phyloP scores from a whole-genome alignment of 2,329 filamentous ascomycete species.

The Fusarium goolgardi region DNA sequence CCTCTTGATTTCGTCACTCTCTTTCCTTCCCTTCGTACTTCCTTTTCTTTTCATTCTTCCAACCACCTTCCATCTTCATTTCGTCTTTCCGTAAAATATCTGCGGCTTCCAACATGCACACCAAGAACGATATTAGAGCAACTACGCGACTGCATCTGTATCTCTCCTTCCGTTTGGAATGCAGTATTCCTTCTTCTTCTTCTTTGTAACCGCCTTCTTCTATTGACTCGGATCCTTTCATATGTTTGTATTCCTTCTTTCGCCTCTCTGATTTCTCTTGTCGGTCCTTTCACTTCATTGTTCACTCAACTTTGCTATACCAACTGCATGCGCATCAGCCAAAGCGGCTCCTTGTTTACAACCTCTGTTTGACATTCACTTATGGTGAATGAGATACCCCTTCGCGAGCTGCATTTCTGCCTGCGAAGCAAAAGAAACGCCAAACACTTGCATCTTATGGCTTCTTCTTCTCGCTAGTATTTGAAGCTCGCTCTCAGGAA shows the following conservation, averaged over 20 bases:
- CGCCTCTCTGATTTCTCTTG: neutral
- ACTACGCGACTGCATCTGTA: slow-evolving; percentile 27
- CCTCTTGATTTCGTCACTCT: slow-evolving; percentile 8
- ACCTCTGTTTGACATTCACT: slow-evolving; percentile 17
- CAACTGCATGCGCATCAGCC: slow-evolving; percentile 5
- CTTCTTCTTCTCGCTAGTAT: slow-evolving; percentile 6
- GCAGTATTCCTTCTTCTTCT: slow-evolving; percentile 1
- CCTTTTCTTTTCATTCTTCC: neutral
- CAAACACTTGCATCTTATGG: slow-evolving; percentile 5
- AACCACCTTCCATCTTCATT: slow-evolving; percentile 3
- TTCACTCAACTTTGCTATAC: slow-evolving; percentile 19
- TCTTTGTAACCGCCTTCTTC: slow-evolving; percentile 11
- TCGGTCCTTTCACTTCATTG: slow-evolving; percentile 2
- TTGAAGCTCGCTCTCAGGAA: slow-evolving; percentile 8
- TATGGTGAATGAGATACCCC: slow-evolving; percentile 16
- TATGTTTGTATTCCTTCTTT: slow-evolving; percentile 11
- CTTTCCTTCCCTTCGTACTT: neutral
- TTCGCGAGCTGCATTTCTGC: neutral
- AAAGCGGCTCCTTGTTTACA: slow-evolving; percentile 27
- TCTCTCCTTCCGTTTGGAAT: slow-evolving; percentile 22
- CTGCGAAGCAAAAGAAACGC: slow-evolving; percentile 14
- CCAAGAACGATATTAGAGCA: slow-evolving; percentile 28
- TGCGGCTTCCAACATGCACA: slow-evolving; percentile 36
- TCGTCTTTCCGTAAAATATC: slow-evolving; percentile 17
- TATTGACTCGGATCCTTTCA: neutral